Percentiles rank a stretch among this genome's conserved stretches.
phyloP scores from a whole-genome alignment of 352 stramenopile species.

The Globisporangium mamillatum region DNA sequence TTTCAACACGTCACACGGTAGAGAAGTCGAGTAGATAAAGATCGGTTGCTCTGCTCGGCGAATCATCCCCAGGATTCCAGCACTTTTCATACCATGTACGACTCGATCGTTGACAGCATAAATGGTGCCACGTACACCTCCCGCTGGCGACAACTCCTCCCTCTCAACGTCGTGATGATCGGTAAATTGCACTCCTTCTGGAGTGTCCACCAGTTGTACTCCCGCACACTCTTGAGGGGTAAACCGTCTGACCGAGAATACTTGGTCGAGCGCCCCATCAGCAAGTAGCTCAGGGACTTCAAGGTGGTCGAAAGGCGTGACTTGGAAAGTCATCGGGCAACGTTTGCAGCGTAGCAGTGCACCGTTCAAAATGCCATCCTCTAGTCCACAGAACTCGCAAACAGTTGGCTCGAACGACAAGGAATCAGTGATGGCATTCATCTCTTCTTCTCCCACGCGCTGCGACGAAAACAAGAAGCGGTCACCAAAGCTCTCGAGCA shows the following conservation, averaged over 20 bases:
- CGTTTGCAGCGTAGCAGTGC: constrained; percentile 43
- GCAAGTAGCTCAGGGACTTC: constrained; percentile 45
- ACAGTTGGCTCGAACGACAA: background rate
- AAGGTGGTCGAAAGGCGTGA: constrained; percentile 44
- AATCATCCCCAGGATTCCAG: constrained; percentile 37
- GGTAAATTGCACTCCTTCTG: constrained; percentile 18
- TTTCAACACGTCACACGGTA: constrained; percentile 49
- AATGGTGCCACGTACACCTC: constrained; percentile 17
- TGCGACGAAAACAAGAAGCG: constrained; percentile 25
- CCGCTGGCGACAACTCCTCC: background rate
- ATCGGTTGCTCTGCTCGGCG: constrained; percentile 30
- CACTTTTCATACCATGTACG: constrained; percentile 39
- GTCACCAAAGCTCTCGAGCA: constrained; percentile 63
- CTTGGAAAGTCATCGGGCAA: constrained; percentile 42
- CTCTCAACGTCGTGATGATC: background rate
- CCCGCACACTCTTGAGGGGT: constrained; percentile 14
- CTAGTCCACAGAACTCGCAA: constrained; percentile 60
- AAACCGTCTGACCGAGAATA: constrained; percentile 11
- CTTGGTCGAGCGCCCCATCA: constrained; percentile 4
- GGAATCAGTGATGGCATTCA: background rate
- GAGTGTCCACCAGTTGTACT: constrained; percentile 12
- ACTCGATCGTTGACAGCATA: constrained; percentile 60
- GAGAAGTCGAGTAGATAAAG: constrained; percentile 39
- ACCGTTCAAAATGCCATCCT: constrained; percentile 67
- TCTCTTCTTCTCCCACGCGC: background rate